Evolutionary conservation across 139 green algal genomes (phyloP).

Genomic region (Yamagishiella unicocca): DNA sequence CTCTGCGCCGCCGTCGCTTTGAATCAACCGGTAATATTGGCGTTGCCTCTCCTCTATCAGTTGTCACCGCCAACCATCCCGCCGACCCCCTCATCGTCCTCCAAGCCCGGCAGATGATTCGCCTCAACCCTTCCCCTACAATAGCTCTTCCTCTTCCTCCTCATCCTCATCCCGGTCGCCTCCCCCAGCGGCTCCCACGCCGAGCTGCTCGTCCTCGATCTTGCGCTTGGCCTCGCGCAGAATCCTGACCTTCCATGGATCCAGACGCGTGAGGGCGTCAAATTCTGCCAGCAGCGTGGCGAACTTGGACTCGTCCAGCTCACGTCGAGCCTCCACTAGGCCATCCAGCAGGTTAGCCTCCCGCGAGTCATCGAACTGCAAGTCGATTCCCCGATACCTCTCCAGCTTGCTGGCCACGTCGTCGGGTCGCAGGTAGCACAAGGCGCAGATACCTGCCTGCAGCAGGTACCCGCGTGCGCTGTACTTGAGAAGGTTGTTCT

Average conservation of each 20-base stretch:
- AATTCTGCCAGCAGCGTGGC: conserved; percentile 89
- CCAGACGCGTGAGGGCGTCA: conserved; percentile 91
- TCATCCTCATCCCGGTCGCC: conserved; percentile 31
- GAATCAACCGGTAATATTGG: too few species aligned
- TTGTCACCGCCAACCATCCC: too few species aligned
- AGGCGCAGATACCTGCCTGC: conserved; percentile 91
- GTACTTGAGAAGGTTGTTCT: conserved; percentile 98
- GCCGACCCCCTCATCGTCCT: too few species aligned
- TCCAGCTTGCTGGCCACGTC: conserved; percentile 74
- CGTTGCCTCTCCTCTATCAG: too few species aligned
- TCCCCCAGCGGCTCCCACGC: conserved; percentile 33
- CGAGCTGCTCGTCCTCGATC: conserved; percentile 43
- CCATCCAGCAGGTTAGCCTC: conserved; percentile 76
- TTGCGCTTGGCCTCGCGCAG: conserved; percentile 50
- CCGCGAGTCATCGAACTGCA: conserved; percentile 76
- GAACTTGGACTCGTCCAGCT: conserved; percentile 85
- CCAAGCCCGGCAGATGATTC: not conserved
- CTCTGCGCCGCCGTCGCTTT: too few species aligned
- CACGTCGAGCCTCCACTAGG: conserved; percentile 57
- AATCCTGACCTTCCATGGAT: conserved; percentile 87
- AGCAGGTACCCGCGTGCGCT: conserved; percentile 93
- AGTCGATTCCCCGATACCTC: conserved; percentile 86
- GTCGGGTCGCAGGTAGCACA: conserved; percentile 69
- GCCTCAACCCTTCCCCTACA: not conserved
- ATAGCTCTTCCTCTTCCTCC: conserved; percentile 41